Evolutionary conservation across 1,284 basidiomycete species (phyloP).

Genomic region (Fomitopsis pinicola): DNA sequence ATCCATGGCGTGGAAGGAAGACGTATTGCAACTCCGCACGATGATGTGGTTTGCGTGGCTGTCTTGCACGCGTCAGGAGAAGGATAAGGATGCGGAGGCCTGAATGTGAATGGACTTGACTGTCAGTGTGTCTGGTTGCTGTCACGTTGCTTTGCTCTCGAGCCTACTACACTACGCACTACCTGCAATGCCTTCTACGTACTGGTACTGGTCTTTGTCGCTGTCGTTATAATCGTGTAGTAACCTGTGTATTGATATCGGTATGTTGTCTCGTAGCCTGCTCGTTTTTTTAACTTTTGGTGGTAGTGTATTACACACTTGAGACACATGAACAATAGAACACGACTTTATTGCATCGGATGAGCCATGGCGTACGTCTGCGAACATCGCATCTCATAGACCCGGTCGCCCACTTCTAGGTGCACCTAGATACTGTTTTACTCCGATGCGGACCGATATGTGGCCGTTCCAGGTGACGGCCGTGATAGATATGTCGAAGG

Average conservation of each 20-base stretch:
- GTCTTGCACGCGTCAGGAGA: slow-evolving; percentile 53
- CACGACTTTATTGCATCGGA: neutral
- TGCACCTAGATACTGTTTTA: neutral
- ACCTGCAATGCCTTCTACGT: neutral
- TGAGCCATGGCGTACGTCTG: neutral
- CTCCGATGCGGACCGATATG: neutral
- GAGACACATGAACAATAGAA: neutral
- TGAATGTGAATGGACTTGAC: neutral
- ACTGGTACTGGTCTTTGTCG: neutral
- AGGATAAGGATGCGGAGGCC: slow-evolving; percentile 29
- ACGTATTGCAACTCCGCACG: slow-evolving; percentile 85
- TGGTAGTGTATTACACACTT: neutral
- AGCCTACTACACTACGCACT: neutral
- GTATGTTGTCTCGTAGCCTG: neutral
- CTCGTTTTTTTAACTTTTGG: neutral
- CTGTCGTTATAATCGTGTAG: neutral
- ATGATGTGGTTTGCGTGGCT: slow-evolving; percentile 95
- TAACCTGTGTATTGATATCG: neutral
- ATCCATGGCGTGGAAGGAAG: slow-evolving; percentile 87
- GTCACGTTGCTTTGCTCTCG: neutral
- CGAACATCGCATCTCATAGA: neutral
- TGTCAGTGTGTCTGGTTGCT: neutral
- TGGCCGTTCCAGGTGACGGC: neutral
- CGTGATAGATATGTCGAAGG: neutral
- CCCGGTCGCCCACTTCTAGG: neutral